Base-by-base conservation (phyloP, 305 asterid genomes). In the Ajuga reptans region DNA sequence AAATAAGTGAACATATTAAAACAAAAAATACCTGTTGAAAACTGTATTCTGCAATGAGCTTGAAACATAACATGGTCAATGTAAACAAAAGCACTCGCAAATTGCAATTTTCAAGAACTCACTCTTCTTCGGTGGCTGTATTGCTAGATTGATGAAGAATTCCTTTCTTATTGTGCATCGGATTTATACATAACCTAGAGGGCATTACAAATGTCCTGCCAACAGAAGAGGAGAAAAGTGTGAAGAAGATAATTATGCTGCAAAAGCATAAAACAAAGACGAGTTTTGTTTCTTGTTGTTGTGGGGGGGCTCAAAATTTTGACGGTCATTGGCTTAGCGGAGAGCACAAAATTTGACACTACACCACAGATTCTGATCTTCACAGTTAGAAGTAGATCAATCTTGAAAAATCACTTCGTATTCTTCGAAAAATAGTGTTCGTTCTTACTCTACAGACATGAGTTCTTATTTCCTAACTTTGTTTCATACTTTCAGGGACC, bases 191-290 rank as follows among this genome's bases (percentile, higher is more conserved):
- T 89, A 93, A 85, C 80, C 95, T 89, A 34, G 96, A 91, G 58
- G 99, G 99, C 95, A 93, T 81, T 60, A 91, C 96, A 68, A 93
- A 91, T 47, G 92, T 91, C 84, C 99, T 93, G 95, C 83, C 78
- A 82, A 64, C 68, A 64, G 69, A 62, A 34, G 17, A 63, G 43
- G 16, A 65, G 51, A 49, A 39, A 72, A 39, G 47, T 10, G 42
- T 36, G 42, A 71, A 21, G 36, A 60, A 4, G 10, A 37, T 33
- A 39, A 47, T 31, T 64, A 54, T 14, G 27, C 45, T 15, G 42
- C 1, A 21, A 61, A 65, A 72, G 36, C 12, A 14, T 31, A 52
- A 50, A 69, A 52, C 56, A 33, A 62, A 39, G 21, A 65, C 4
- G 14, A 0, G 10, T 21, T 21, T 21, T 21, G 27, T 21, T 21